Evolutionary conservation across 176 grass and related monocot species (phyloP).

Genomic region (Rhynchospora breviuscula): DNA sequence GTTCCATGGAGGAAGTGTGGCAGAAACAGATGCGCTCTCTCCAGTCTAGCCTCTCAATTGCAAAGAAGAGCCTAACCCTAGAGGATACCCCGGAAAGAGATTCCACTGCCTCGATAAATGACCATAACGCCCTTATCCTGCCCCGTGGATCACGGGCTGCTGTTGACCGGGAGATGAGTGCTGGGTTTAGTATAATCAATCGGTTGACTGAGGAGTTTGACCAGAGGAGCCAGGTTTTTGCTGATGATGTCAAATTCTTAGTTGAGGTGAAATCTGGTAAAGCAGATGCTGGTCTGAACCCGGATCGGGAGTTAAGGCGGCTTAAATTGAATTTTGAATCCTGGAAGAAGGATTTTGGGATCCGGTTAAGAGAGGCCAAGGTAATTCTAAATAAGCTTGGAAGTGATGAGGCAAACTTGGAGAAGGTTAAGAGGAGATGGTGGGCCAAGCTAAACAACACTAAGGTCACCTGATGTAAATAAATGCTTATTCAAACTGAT

Average conservation of each 20-base stretch:
- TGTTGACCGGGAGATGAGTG: conserved; percentile 48
- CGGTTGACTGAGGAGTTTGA: conserved; percentile 65
- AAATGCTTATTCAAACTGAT: background rate
- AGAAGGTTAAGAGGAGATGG: conserved; percentile 78
- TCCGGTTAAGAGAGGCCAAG: conserved; percentile 70
- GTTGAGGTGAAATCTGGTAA: conserved; percentile 92
- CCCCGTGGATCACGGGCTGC: conserved; percentile 24
- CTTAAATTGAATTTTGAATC: conserved; percentile 83
- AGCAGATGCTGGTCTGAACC: conserved; percentile 74
- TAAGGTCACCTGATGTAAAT: conserved; percentile 46
- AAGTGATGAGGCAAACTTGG: conserved; percentile 49
- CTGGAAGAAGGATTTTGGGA: conserved; percentile 82
- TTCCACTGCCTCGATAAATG: conserved; percentile 49
- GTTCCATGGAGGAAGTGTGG: conserved; percentile 97
- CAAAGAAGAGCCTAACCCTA: conserved; percentile 73
- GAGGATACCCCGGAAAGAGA: conserved; percentile 60
- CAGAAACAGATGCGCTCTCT: conserved; percentile 91
- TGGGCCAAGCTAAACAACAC: conserved; percentile 71
- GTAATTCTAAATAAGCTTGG: conserved; percentile 88
- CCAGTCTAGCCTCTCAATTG: conserved; percentile 76
- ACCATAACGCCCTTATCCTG: conserved; percentile 4
- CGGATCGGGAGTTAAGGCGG: conserved; percentile 66
- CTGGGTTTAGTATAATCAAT: conserved; percentile 51
- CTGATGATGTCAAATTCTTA: conserved; percentile 74
- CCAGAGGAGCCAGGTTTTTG: conserved; percentile 80